phyloP scores from a whole-genome alignment of 2,329 filamentous ascomycete genomes.

The Phyllosticta citribraziliensis region DNA sequence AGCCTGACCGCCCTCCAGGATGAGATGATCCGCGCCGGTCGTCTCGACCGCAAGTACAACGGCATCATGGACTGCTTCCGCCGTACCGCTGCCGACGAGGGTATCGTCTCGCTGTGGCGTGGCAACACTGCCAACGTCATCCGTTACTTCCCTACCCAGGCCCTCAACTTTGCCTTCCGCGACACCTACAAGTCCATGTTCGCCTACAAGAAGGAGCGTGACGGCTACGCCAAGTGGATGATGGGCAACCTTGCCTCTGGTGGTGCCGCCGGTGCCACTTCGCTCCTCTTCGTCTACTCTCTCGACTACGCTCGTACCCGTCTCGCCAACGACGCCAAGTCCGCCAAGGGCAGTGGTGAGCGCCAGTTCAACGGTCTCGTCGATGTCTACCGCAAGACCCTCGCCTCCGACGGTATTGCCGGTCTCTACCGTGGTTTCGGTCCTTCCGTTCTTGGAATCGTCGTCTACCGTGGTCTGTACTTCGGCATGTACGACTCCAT shows the following conservation, averaged over 20 bases:
- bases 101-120: slow-evolving; percentile 93
- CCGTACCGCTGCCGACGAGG: slow-evolving; percentile 82
- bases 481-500: slow-evolving; percentile 99
- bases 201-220: slow-evolving; percentile 99
- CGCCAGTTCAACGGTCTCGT: slow-evolving; percentile 99
- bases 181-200: slow-evolving; percentile 99
- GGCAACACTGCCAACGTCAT: slow-evolving; percentile 99
- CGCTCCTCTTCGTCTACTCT: slow-evolving; percentile 99
- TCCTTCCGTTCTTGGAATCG: slow-evolving; percentile 96
- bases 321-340: slow-evolving; percentile 99
- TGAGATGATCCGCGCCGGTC: slow-evolving; percentile 99
- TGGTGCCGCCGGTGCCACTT: slow-evolving; percentile 99
- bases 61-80: slow-evolving; percentile 94
- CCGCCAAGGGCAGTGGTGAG: slow-evolving; percentile 89
- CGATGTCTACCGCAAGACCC: slow-evolving; percentile 99
- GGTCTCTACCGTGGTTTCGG: slow-evolving; percentile 99
- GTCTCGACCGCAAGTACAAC: slow-evolving; percentile 94
- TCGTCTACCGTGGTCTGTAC: slow-evolving; percentile 99
- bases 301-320: slow-evolving; percentile 99
- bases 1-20: slow-evolving; percentile 50
- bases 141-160: slow-evolving; percentile 99
- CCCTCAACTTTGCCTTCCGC: slow-evolving; percentile 99
- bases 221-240: slow-evolving; percentile 99
- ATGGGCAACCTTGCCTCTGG: slow-evolving; percentile 98
- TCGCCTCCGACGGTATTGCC: slow-evolving; percentile 94